Percentiles rank a stretch among this genome's conserved stretches.
These are phyloP conservation scores for Hibiscus mutabilis DNA, from an alignment of 345 rosid species.

Conservation along the genomic window DNA sequence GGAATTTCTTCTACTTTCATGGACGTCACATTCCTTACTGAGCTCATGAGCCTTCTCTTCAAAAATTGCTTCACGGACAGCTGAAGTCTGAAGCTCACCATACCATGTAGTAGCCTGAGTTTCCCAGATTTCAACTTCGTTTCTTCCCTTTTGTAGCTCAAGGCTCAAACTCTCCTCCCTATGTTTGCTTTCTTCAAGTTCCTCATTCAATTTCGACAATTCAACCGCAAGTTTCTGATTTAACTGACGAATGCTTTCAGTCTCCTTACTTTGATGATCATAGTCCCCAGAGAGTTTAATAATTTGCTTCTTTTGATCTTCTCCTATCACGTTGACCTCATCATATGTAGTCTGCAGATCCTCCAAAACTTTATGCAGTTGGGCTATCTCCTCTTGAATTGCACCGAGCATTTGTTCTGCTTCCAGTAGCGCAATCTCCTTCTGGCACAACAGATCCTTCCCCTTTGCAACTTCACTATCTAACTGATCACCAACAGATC, in stretches of 20 bases:
- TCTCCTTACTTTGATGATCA: constrained; percentile 43
- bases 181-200: constrained; percentile 38
- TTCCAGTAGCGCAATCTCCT: constrained; percentile 39
- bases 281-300: constrained; percentile 45
- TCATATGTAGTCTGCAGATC: constrained; percentile 53
- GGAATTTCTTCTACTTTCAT: constrained; percentile 30
- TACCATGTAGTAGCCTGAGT: constrained; percentile 44
- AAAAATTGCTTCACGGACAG: constrained; percentile 45
- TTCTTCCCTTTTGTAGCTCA: constrained; percentile 41
- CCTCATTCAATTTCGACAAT: constrained; percentile 33
- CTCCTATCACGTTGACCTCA: constrained; percentile 38
- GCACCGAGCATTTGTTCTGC: constrained; percentile 35
- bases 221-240: constrained; percentile 44
- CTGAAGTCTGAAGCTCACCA: constrained; percentile 46
- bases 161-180: constrained; percentile 45
- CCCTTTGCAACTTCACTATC: constrained; percentile 38
- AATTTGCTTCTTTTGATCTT: constrained; percentile 44
- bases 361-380: constrained; percentile 37
- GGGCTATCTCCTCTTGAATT: constrained; percentile 32
- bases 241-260: constrained; percentile 25
- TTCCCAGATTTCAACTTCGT: constrained; percentile 51
- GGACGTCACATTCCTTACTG: constrained; percentile 32
- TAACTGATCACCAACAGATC: constrained; percentile 36
- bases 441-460: constrained; percentile 35
- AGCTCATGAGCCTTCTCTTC: constrained; percentile 57